Evolutionary conservation across 306 rosid genomes (phyloP), one percentile per base, ranked within the genome.

Genomic region (Sophora flavescens): DNA sequence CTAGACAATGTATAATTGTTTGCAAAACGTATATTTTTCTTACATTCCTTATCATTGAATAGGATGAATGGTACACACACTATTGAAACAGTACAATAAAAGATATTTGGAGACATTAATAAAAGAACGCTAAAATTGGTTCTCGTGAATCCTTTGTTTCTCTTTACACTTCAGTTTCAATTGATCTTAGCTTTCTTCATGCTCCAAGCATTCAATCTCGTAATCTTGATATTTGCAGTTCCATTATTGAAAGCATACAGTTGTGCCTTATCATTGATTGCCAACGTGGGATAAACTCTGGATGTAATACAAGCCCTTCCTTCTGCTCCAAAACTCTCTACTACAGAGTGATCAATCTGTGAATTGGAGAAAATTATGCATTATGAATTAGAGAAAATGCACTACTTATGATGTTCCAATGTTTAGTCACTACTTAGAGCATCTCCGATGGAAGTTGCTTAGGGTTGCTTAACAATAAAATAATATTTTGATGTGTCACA

Each of bases 251-350:
- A 91, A 79, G 76, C 89, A n/a, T 84, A 87, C 15, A 91, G 81
- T 15, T 47, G 74, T 64, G 90, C 86, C 13, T 74, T 80, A 35
- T 66, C 81, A 77, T 84, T 74, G 26, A 88, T 75, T 33, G 97
- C 96, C 81, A 89, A 48, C 22, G 88, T 86, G n/a, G 97, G 98
- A 83, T 93, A 93, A 57, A 93, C 98, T 81, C 96, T 88, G 0
- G 97, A 84, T 67, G 96, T 89, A 36, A 91, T 89, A 85, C 89
- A 84, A 0, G 83, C 91, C 39, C 80, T 90, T 53, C 94, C 96
- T 63, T 90, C 73, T 32, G 89, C 91, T 16, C 91, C 93, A 80
- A 91, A 90, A 81, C 96, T 87, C 87, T 91, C 94, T 45, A 93
- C 94, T 30, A 88, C 80, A 0, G 94, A 93, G 78, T 89, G 93